Base-by-base conservation (phyloP, 2,329 filamentous ascomycete species). In the Aspergillus brasiliensis region DNA sequence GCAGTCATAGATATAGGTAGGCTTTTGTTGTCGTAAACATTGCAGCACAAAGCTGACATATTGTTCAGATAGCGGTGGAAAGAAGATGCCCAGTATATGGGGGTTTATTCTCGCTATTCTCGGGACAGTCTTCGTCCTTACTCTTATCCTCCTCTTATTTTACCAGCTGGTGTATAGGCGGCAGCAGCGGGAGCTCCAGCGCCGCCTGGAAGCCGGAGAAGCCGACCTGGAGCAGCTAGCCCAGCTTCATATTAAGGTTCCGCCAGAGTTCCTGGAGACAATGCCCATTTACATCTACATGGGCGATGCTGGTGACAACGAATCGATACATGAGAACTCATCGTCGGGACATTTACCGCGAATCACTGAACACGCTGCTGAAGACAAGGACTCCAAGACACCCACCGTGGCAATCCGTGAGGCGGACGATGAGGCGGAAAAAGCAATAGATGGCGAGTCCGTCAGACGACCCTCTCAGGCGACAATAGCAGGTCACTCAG, bases 211-310 rank as follows among this genome's bases (percentile, higher is more conserved):
- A 59, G 83, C 82, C 7, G 93, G 94, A 55, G 90, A 97, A 67
- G 88, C 96, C 19, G 91, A 97, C 70, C 81, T 97, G 3, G 93
- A 97, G 75, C 87, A 87, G 2, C 83, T 97, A 66, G 93, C 92
- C 2, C 91, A 97, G 67, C 94, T 91, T 71, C 85, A 90, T 13
- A 78, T 97, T 23, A 91, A 86, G 2, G 91, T 97, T 0, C 92
- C 94, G 1, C 80, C 83, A 48, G 78, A 86, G 8, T 81, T 92
- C 40, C 82, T 98, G 23, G 83, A 90, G 51, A 83, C 84, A 19
- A 89, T 97, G 69, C 91, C 92, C 0, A 76, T 94, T 2, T 96
- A 91, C 71, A 89, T 86, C 0, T 98, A 96, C 72, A 84, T 77
- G 62, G 56, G 76, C 71, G 61, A 72, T 59, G 23, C 59, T 5